Base-by-base conservation (phyloP, 495 filamentous ascomycete genomes). In the Tuber magnatum region DNA sequence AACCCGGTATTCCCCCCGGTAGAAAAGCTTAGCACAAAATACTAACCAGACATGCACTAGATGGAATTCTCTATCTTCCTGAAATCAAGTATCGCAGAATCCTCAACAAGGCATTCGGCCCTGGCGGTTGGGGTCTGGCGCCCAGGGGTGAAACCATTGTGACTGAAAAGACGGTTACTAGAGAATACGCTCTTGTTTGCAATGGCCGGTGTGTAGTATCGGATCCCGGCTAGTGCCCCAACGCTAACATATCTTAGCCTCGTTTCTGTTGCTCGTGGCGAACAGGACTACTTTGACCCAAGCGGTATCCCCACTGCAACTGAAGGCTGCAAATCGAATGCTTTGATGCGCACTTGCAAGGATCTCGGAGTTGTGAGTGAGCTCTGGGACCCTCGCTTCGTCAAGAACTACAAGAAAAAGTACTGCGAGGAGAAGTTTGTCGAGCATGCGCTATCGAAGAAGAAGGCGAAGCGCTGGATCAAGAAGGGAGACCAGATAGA, bases 51-150 rank as follows among this genome's bases (percentile, higher is more conserved):
- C 1, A 35, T 12, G 35, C 68, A 22, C 91, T 92, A 40, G 95
- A 99, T 84, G 95, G 95, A 42, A 96, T 99, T 80, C 86, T 97
- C 70, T 99, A 97, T 83, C 87, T 99, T 73, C 95, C 95, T 22
- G 95, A 99, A 88, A 99, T 99, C 86, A 99, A 99, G 84, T 99
- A 99, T 84, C 87, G 95, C 38, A 87, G 95, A 56, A 97, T 97
- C 74, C 84, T 99, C 78, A 97, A 97, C 82, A 82, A 85, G 56
- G 94, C 95, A 0, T 99, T 99, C 84, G 95, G 95, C 0, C 95
- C 95, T 3, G 96, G 96, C 4, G 95, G 91, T 2, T 99, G 95
- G 95, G 96, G 95, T 2, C 84, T 99, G 51, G 95, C 92, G 65
- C 95, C 95, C 28, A 85, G 95, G 35, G 92, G 94, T 22, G 93